Percentiles rank a stretch among this genome's conserved stretches.
phyloP scores from a whole-genome alignment of 192 early-diverging fungal genomes.

The Backusella macrospora region DNA sequence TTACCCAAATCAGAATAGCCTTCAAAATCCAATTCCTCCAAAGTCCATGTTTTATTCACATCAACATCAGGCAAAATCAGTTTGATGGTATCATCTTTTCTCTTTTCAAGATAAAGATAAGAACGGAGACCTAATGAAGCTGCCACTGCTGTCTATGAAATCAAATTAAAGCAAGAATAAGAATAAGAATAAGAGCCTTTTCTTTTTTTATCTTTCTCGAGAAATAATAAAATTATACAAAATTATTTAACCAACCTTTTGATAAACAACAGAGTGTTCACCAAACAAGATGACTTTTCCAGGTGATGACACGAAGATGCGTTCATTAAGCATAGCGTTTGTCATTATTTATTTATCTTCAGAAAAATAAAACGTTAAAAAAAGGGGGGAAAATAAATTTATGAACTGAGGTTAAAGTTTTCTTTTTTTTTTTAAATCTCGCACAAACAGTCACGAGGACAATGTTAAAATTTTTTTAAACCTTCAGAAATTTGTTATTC shows the following conservation, averaged over 20 bases:
- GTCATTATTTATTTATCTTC: neutral
- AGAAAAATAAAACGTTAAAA: neutral
- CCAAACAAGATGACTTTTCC: slow-evolving; percentile 98
- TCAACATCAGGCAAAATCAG: slow-evolving; percentile 68
- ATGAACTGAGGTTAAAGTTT: slow-evolving; percentile 13
- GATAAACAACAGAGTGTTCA: slow-evolving; percentile 96
- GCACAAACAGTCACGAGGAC: slow-evolving; percentile 16
- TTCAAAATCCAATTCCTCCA: slow-evolving; percentile 21
- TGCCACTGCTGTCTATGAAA: slow-evolving; percentile 74
- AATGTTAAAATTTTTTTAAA: slow-evolving; percentile 14
- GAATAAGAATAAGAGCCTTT: slow-evolving; percentile 37
- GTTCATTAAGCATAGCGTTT: neutral
- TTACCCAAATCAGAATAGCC: neutral
- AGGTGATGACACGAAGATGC: slow-evolving; percentile 72
- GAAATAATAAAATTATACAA: neutral
- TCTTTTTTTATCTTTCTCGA: slow-evolving; percentile 26
- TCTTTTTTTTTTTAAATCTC: slow-evolving; percentile 3
- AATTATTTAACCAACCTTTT: slow-evolving; percentile 55
- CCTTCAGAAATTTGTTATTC: slow-evolving; percentile 9
- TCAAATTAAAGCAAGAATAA: neutral
- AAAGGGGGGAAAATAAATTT: neutral
- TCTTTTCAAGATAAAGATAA: slow-evolving; percentile 63
- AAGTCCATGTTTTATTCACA: slow-evolving; percentile 46
- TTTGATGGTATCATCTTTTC: slow-evolving; percentile 47
- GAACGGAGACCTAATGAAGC: slow-evolving; percentile 79